These are phyloP conservation scores for Lactarius deliciosus DNA, from an alignment of 768 basidiomycete species.

Conservation along the genomic window DNA sequence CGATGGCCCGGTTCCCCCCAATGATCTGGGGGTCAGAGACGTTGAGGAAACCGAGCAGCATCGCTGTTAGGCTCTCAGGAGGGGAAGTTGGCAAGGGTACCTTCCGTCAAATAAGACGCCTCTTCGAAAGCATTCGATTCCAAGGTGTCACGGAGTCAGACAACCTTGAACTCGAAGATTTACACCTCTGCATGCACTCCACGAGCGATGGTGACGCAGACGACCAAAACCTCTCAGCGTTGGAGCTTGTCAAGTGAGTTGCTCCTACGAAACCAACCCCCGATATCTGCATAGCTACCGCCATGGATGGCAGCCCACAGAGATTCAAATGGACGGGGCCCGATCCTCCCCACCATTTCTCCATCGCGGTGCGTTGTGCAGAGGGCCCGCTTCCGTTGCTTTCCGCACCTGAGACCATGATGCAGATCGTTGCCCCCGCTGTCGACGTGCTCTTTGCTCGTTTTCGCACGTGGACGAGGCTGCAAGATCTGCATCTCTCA, in stretches of 20 bases:
- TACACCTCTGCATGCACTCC: slow-evolving; percentile 44
- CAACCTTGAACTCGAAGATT: slow-evolving; percentile 32
- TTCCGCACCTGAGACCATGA: background rate
- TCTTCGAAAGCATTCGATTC: slow-evolving; percentile 20
- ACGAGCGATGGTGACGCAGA: slow-evolving; percentile 36
- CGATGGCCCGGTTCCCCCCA: slow-evolving; percentile 18
- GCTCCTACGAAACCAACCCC: background rate
- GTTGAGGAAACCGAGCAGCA: slow-evolving; percentile 13
- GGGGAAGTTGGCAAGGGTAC: slow-evolving; percentile 26
- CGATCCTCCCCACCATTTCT: slow-evolving; percentile 61
- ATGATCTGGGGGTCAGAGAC: slow-evolving; percentile 20
- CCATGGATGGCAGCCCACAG: slow-evolving; percentile 40
- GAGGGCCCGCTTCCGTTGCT: background rate
- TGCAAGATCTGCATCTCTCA: slow-evolving; percentile 48
- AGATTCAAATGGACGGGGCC: slow-evolving; percentile 58
- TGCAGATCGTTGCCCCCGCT: slow-evolving; percentile 46
- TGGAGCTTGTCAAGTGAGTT: slow-evolving; percentile 41
- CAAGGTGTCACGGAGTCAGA: background rate
- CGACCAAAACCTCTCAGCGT: slow-evolving; percentile 36
- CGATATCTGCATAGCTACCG: background rate
- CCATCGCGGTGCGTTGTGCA: slow-evolving; percentile 51
- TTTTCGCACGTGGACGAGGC: slow-evolving; percentile 43
- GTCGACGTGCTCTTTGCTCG: slow-evolving; percentile 42
- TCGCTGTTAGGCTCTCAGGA: slow-evolving; percentile 24
- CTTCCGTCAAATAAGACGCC: slow-evolving; percentile 20